These are phyloP conservation scores for Fusarium cyanostomum DNA, from an alignment of 2,329 filamentous ascomycete species.

Conservation along the genomic window DNA sequence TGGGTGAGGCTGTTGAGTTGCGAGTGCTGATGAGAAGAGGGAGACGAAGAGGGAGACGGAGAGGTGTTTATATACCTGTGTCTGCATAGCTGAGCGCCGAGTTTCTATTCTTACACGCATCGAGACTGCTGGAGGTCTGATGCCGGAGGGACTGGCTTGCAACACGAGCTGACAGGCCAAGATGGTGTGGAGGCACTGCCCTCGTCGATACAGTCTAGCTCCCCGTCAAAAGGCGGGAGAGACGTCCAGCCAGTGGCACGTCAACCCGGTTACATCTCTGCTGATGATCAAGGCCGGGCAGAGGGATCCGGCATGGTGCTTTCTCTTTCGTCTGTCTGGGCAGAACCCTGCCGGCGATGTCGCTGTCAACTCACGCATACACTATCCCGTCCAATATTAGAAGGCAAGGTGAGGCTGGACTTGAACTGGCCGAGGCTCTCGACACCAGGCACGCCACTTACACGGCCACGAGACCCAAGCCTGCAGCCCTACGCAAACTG, in stretches of 20 bases:
- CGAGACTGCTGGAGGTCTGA: not conserved
- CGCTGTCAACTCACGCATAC: no score
- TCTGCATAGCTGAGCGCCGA: fast-evolving
- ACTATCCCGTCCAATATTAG: no score
- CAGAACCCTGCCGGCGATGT: no score
- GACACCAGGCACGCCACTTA: not conserved
- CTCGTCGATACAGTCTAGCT: not conserved
- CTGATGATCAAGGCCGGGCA: no score
- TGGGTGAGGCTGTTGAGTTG: conserved; percentile 13
- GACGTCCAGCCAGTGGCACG: no score
- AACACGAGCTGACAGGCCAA: conserved; percentile 20
- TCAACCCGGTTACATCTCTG: no score
- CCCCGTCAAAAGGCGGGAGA: not conserved
- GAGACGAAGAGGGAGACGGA: not conserved
- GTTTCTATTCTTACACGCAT: conserved; percentile 25
- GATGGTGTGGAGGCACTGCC: conserved; percentile 5
- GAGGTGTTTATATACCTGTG: conserved; percentile 23
- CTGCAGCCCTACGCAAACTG: not conserved
- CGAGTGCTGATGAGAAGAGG: conserved; percentile 26
- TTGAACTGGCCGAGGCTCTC: no score
- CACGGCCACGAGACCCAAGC: not conserved
- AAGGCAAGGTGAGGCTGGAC: no score
- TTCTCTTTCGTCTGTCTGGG: no score
- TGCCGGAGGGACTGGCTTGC: not conserved
- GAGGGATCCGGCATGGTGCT: no score